A percentile compares a stretch with the other conserved stretches of the same genome.
Evolutionary conservation across 1,284 basidiomycete genomes (phyloP).

Genomic region (Boletellus deceptivus): DNA sequence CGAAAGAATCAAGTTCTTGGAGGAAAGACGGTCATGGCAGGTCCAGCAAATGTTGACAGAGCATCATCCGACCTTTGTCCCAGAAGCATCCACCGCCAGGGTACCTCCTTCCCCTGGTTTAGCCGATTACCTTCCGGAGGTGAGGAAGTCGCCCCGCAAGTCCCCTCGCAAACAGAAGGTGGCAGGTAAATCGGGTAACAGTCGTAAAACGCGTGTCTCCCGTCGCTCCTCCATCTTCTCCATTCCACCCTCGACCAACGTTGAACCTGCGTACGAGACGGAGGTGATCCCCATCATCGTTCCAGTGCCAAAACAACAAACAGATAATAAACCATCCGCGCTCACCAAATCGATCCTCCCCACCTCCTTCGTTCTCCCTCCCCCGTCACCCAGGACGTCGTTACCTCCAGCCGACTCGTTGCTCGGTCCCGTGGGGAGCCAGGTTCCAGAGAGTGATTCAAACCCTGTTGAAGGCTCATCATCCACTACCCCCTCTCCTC

Average conservation of each 20-base stretch:
- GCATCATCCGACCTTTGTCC: slow-evolving; percentile 47
- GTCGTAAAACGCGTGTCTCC: slow-evolving; percentile 45
- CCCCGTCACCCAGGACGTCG: slow-evolving; percentile 64
- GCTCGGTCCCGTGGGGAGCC: slow-evolving; percentile 12
- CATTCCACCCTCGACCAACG: slow-evolving; percentile 33
- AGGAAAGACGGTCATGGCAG: slow-evolving; percentile 67
- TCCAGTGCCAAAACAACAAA: slow-evolving; percentile 29
- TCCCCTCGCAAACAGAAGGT: slow-evolving; percentile 37
- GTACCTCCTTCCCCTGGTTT: slow-evolving; percentile 15
- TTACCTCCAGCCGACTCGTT: slow-evolving; percentile 39
- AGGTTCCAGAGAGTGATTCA: slow-evolving; percentile 9
- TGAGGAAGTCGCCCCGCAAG: slow-evolving; percentile 40
- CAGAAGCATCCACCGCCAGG: slow-evolving; percentile 7
- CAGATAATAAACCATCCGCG: slow-evolving; percentile 14
- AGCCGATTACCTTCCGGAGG: slow-evolving; percentile 22
- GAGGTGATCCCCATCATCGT: slow-evolving; percentile 52
- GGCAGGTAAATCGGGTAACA: slow-evolving; percentile 41
- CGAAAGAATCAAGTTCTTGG: slow-evolving; percentile 59
- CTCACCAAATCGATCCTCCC: slow-evolving; percentile 45
- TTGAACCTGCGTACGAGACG: slow-evolving; percentile 62
- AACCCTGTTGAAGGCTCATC: background rate
- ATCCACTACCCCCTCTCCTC: background rate
- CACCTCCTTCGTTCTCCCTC: slow-evolving; percentile 67
- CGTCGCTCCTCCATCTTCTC: slow-evolving; percentile 42
- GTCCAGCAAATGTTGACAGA: slow-evolving; percentile 61